These are phyloP conservation scores for Brasenia schreberi DNA, from an alignment of 164 flowering plant genomes.

Conservation along the genomic window DNA sequence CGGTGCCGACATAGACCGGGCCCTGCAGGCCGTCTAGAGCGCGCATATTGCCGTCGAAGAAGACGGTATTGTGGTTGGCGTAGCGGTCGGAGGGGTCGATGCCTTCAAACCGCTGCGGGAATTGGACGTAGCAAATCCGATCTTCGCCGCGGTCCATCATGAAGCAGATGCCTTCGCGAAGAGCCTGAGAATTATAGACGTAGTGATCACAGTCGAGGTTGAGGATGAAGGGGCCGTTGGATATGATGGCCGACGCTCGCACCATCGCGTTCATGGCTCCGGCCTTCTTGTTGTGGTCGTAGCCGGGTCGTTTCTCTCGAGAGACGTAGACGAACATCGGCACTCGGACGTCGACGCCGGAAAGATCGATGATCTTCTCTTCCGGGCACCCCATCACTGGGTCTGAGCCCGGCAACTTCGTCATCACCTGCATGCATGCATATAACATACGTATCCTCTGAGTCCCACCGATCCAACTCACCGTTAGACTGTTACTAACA, in stretches of 20 bases:
- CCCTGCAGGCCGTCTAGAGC: conserved; percentile 90
- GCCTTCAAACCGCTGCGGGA: conserved; percentile 36
- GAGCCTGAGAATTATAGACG: conserved; percentile 25
- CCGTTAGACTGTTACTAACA: too few species aligned
- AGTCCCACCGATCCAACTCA: too few species aligned
- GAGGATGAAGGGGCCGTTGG: conserved; percentile 36
- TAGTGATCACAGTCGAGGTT: conserved; percentile 43
- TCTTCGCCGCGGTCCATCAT: conserved; percentile 41
- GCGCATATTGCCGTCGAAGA: conserved; percentile 61
- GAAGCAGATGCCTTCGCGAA: conserved; percentile 34
- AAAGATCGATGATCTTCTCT: conserved; percentile 19
- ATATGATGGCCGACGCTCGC: conserved; percentile 31
- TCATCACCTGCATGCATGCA: conserved; percentile 37
- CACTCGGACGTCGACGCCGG: conserved; percentile 25
- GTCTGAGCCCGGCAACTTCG: conserved; percentile 17
- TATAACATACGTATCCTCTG: too few species aligned
- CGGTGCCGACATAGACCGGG: conserved; percentile 89
- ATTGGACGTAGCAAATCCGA: conserved; percentile 29
- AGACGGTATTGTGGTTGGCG: conserved; percentile 39
- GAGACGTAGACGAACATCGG: conserved; percentile 36
- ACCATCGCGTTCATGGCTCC: conserved; percentile 40
- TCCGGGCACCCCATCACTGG: conserved; percentile 13
- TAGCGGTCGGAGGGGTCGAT: conserved; percentile 39
- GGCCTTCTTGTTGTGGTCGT: conserved; percentile 39
- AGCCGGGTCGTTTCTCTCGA: conserved; percentile 31